Conservation (phyloP, 768 basidiomycete genomes). For the Rhodotorula diobovata region DNA sequence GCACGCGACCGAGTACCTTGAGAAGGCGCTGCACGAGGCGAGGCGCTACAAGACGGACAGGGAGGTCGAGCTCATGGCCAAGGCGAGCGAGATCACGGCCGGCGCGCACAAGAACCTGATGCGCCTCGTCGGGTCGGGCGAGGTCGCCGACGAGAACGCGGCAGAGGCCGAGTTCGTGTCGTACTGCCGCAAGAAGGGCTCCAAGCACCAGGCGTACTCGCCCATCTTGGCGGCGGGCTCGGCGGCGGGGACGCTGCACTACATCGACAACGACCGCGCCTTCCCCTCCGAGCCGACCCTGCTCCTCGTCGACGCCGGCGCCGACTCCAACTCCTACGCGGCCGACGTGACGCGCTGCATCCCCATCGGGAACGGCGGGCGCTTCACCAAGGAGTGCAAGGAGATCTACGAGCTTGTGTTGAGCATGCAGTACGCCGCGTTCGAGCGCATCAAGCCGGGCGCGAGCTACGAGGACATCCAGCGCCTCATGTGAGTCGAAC, state of each 20-base stretch:
- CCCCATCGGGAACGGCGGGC: constrained; percentile 82
- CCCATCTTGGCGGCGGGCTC: constrained; percentile 86
- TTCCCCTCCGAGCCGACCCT: constrained; percentile 37
- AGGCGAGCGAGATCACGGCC: constrained; percentile 80
- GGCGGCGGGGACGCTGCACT: constrained; percentile 84
- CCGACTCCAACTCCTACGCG: constrained; percentile 73
- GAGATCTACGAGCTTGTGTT: constrained; percentile 82
- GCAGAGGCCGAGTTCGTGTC: constrained; percentile 92
- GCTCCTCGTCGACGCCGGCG: constrained; percentile 67
- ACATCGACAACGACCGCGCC: constrained; percentile 68
- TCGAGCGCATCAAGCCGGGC: constrained; percentile 67
- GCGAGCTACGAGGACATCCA: constrained; percentile 87
- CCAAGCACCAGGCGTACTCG: constrained; percentile 81
- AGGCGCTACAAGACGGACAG: constrained; percentile 69
- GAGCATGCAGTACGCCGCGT: constrained; percentile 81
- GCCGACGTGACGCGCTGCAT: constrained; percentile 58
- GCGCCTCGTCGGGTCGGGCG: constrained; percentile 61
- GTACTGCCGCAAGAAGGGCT: constrained; percentile 76
- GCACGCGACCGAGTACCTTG: constrained; percentile 49
- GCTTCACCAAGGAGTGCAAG: constrained; percentile 72
- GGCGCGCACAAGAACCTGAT: constrained; percentile 87
- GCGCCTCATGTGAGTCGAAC: constrained; percentile 54
- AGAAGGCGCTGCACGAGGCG: constrained; percentile 71
- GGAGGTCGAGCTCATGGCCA: constrained; percentile 70
- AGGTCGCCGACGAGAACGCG: constrained; percentile 86